Base-by-base conservation (phyloP, 2,329 filamentous ascomycete species). In the Phialemonium atrogriseum region DNA sequence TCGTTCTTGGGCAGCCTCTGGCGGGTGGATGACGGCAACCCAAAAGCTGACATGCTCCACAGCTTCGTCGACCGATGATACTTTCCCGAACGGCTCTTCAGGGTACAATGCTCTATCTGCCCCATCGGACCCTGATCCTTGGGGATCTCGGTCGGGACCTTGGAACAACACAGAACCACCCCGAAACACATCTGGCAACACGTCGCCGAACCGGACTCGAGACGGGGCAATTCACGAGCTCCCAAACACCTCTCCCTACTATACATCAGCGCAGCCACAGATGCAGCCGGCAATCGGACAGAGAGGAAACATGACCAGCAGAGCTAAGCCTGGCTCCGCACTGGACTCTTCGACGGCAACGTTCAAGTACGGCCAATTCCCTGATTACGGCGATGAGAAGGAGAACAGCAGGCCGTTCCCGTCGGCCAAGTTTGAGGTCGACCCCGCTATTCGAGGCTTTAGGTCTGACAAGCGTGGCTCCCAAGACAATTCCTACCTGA, bases 101-200 rank as follows among this genome's bases (percentile, higher is more conserved):
- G 82, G 81, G 29, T 84, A 81, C 5, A 70, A 77, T 38, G 81
- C 80, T 36, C 63, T 87, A 23, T 67, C 83, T 37, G 68, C 74
- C 26, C 73, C 77, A 24, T 83, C 81, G 8, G 79, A 85, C 47
- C 72, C 73, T 12, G 79, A 84, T 43, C 62, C 67, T 27, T 84
- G 79, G 76, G 54, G 47, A 37, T 57, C 55, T 31, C 62, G 62
- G 27, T 58, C 64, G 40, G 59, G 66, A 22, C 68, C 72, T 11
- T 86, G 81, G 81, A 70, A 68, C 40, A 57, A 55, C 60, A 10
- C 56, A 61, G 23, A 53, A n/a, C n/a, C n/a, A n/a, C n/a, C 58
- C 3, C 50, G 66, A 23, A 58, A 62, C 7, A 58, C 59, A 26
- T 66, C 68, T 21, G 66, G 65, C 35, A 73, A 62, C 41, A 69